Evolutionary conservation across 768 basidiomycete genomes (phyloP).

Genomic region (Boletus tylopilopsis): DNA sequence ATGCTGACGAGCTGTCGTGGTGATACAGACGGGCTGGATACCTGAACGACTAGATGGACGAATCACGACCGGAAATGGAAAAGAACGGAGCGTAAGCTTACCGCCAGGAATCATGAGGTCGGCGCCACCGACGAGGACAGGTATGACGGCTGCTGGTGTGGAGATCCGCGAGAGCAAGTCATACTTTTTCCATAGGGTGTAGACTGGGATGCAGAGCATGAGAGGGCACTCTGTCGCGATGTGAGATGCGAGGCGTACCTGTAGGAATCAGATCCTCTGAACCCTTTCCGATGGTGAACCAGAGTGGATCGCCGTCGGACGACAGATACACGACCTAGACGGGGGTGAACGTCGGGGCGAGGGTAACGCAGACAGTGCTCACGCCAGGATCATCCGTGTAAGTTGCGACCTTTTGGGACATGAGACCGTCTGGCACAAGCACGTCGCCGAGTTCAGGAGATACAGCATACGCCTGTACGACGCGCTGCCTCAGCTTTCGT

Average conservation of each 20-base stretch:
- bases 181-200: slow-evolving; percentile 75
- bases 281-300: slow-evolving; percentile 72
- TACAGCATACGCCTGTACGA: slow-evolving; percentile 44
- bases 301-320: slow-evolving; percentile 66
- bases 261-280: slow-evolving; percentile 72
- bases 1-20: slow-evolving; percentile 62
- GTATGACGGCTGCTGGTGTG: slow-evolving; percentile 68
- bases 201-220: slow-evolving; percentile 39
- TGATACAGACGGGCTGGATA: slow-evolving; percentile 36
- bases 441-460: slow-evolving; percentile 58
- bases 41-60: slow-evolving; percentile 50
- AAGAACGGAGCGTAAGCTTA: slow-evolving; percentile 32
- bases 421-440: slow-evolving; percentile 72
- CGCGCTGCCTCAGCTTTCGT: slow-evolving; percentile 63
- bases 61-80: no score
- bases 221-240: background rate
- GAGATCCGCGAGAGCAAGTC: slow-evolving; percentile 67
- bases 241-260: slow-evolving; percentile 26
- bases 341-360: background rate
- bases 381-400: slow-evolving; percentile 67
- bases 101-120: slow-evolving; percentile 89
- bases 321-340: slow-evolving; percentile 60
- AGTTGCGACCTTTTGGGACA: slow-evolving; percentile 63
- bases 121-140: slow-evolving; percentile 70
- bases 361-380: background rate